Base-by-base conservation (phyloP, 352 stramenopile species). In the Phytophthora rubi region DNA sequence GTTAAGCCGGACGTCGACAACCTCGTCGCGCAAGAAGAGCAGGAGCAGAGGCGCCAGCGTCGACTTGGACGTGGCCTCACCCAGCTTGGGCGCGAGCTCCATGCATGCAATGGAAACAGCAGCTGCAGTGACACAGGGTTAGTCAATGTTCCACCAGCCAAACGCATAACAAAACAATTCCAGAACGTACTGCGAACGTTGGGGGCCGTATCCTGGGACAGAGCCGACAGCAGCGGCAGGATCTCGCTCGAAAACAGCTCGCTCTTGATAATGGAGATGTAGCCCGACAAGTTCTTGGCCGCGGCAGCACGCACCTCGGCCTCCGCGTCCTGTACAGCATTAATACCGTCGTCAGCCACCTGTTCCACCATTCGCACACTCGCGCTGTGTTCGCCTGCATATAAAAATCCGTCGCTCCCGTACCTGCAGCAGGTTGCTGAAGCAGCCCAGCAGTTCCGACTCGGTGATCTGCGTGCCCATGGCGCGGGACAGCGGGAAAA, bases 1-100 rank as follows among this genome's bases (percentile, higher is more conserved):
- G 78, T 98, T 97, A 5, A 98, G 81, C 55, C 97, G 94, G 30
- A 98, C 95, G 77, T 98, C 95, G 23, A 96, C 91, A 55, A 97
- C 87, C 64, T 97, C 89, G 68, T 98, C 91, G 18, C 86, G 87
- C 51, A 96, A 62, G 74, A 94, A 94, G 37, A 95, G 77, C 16
- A 93, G 69, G 55, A 95, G 60, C 53, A 97, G 64, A 65, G 95
- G 86, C 10, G 87, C 82, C 2, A 95, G 76, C 35, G 78, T 85
- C 52, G 70, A 83, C 81, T 98, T 97, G 73, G 97, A 98, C 35
- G 96, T 84, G 8, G 88, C 86, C 64, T 98, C 83, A 18, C 92
- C 92, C 48, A 98, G 90, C 69, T 98, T 97, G 30, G 88, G 92
- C 16, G 94, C 82, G 10, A 99, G 91, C 79, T 98, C 95, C 94